Percentiles rank a stretch among this genome's conserved stretches.
These are phyloP conservation scores for Pezicula rhizophila DNA, from an alignment of 2,329 filamentous ascomycete genomes.

Conservation along the genomic window DNA sequence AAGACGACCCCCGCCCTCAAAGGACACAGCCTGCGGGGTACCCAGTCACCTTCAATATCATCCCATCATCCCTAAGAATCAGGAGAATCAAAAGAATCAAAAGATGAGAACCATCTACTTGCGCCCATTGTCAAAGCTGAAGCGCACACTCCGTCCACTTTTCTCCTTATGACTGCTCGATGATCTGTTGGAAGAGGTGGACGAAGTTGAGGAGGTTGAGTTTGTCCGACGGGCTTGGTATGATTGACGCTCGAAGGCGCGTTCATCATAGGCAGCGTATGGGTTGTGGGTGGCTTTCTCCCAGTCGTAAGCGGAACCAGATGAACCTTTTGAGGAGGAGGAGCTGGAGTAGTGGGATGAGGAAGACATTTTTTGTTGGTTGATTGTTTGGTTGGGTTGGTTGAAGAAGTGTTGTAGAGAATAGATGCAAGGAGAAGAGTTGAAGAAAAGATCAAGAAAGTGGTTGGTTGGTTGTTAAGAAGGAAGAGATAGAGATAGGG, in stretches of 20 bases:
- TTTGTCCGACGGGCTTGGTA: not conserved
- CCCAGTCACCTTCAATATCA: too few relatives aligned
- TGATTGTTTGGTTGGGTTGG: not conserved
- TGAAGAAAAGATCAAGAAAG: not conserved
- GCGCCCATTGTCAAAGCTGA: not conserved
- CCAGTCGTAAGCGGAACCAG: not conserved
- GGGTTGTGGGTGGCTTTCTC: conserved; percentile 1
- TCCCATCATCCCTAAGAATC: too few relatives aligned
- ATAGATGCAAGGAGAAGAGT: not conserved
- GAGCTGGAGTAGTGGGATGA: not conserved
- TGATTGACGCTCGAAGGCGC: not conserved
- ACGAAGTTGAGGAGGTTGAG: not conserved
- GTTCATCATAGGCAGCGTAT: conserved; percentile 1
- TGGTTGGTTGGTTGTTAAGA: too few relatives aligned
- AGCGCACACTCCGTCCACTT: not conserved
- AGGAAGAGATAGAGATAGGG: too few relatives aligned
- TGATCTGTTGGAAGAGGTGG: not conserved
- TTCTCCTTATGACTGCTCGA: too few relatives aligned
- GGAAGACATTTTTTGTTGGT: not conserved
- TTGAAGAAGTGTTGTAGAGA: not conserved
- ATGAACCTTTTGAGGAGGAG: not conserved
- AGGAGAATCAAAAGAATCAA: too few relatives aligned
- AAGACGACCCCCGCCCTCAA: too few relatives aligned
- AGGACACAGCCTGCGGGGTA: too few relatives aligned
- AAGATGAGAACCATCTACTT: too few relatives aligned